Evolutionary conservation across 805 yeast species (phyloP).

Genomic region (Candida multigemmis): DNA sequence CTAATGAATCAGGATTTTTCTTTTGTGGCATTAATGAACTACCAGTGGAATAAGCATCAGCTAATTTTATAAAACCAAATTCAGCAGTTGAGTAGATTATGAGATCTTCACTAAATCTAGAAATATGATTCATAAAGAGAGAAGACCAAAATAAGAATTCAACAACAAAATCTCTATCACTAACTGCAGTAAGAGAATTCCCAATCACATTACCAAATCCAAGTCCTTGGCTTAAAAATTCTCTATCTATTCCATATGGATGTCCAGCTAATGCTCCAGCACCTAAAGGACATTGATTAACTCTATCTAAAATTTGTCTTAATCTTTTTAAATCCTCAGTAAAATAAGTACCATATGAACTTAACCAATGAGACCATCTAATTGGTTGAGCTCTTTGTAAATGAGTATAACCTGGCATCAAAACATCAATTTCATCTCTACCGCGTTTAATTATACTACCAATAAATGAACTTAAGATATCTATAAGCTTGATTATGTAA

Average conservation of each 20-base stretch:
- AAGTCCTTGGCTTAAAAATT: slow-evolving; percentile 68
- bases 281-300: slow-evolving; percentile 88
- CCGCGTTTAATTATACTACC: slow-evolving; percentile 67
- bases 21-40: slow-evolving; percentile 98
- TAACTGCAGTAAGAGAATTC: slow-evolving; percentile 91
- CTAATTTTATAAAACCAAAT: slow-evolving; percentile 86
- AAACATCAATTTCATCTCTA: slow-evolving; percentile 72
- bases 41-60: slow-evolving; percentile 98
- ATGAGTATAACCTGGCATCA: slow-evolving; percentile 99
- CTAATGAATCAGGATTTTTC: slow-evolving; percentile 96
- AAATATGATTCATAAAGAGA: slow-evolving; percentile 89
- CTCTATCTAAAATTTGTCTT: slow-evolving; percentile 68
- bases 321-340: slow-evolving; percentile 85
- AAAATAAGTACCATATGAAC: slow-evolving; percentile 90
- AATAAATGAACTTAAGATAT: slow-evolving; percentile 53
- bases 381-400: slow-evolving; percentile 99
- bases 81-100: slow-evolving; percentile 96
- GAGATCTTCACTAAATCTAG: slow-evolving; percentile 90
- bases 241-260: slow-evolving; percentile 98
- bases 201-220: slow-evolving; percentile 87
- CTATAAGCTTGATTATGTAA: slow-evolving; percentile 52
- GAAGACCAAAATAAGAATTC: slow-evolving; percentile 95
- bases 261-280: slow-evolving; percentile 99
- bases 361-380: slow-evolving; percentile 97
- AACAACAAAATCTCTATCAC: slow-evolving; percentile 95